These are phyloP conservation scores for Rosellinia necatrix DNA, from an alignment of 2,329 filamentous ascomycete species.

Conservation along the genomic window DNA sequence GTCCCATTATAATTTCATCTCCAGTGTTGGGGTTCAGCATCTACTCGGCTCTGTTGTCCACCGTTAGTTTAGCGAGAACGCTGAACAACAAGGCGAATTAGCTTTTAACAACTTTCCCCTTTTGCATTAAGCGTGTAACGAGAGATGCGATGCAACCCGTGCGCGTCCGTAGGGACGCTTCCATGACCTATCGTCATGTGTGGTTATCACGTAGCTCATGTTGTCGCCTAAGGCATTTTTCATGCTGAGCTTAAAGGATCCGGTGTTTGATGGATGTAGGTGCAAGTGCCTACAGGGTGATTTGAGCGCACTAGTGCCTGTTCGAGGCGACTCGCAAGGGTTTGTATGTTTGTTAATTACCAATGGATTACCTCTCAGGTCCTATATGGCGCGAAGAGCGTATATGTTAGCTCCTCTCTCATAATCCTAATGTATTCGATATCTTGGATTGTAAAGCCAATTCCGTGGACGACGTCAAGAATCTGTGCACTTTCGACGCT, in stretches of 20 bases:
- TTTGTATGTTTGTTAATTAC: slow-evolving; percentile 17
- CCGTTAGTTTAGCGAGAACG: neutral
- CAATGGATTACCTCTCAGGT: slow-evolving; percentile 21
- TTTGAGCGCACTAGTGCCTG: neutral
- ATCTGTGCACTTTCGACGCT: slow-evolving; percentile 32
- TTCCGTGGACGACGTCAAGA: slow-evolving; percentile 16
- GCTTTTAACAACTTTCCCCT: slow-evolving; percentile 1
- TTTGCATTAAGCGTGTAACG: neutral
- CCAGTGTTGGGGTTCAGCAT: slow-evolving; percentile 5
- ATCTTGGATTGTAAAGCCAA: slow-evolving; percentile 4
- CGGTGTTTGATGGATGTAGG: neutral
- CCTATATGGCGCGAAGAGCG: slow-evolving; percentile 18
- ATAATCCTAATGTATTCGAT: neutral
- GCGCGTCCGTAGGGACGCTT: neutral
- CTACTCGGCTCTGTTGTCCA: slow-evolving; percentile 3
- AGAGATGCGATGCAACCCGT: slow-evolving; percentile 8
- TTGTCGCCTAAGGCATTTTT: slow-evolving; percentile 1
- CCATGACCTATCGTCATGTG: slow-evolving; percentile 2
- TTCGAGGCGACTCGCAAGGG: slow-evolving; percentile 7
- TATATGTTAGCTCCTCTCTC: slow-evolving; percentile 23
- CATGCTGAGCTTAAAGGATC: neutral
- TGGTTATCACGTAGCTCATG: slow-evolving; percentile 7
- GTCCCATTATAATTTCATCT: neutral
- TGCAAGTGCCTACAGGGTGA: slow-evolving; percentile 2
- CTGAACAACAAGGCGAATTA: neutral